Evolutionary conservation across 305 asterid species (phyloP).

Genomic region (Fraxinus floribunda): DNA sequence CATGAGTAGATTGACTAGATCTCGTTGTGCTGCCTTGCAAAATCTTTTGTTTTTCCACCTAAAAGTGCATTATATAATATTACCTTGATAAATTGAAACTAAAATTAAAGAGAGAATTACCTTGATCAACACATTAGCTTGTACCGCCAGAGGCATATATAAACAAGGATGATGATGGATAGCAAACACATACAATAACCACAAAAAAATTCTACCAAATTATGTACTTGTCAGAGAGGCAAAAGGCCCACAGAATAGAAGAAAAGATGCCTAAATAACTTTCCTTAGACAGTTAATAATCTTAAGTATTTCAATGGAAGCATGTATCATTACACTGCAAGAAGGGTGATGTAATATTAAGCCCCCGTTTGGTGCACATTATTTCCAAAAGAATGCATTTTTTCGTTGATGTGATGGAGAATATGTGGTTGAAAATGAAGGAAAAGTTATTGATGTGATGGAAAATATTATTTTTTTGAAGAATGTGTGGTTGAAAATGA

Average conservation of each 20-base stretch:
- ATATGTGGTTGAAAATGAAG: no score
- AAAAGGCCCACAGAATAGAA: neutral
- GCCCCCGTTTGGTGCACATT: no score
- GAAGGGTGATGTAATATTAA: neutral
- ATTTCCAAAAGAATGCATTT: no score
- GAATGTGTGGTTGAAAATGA: no score
- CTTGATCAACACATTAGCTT: neutral
- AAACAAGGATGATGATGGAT: neutral
- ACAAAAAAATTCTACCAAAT: neutral
- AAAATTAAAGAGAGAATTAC: constrained; percentile 1
- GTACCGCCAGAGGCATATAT: neutral
- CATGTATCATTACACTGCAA: neutral
- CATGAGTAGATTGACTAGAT: constrained; percentile 28
- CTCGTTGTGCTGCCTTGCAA: constrained; percentile 56
- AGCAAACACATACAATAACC: constrained; percentile 5
- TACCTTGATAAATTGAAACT: constrained; percentile 1
- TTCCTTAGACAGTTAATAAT: neutral
- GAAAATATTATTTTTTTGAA: no score
- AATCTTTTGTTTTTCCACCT: constrained; percentile 93
- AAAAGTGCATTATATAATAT: constrained; percentile 20
- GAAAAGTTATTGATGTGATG: no score
- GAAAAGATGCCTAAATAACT: constrained; percentile 2
- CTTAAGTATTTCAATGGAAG: neutral
- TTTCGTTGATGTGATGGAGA: no score
- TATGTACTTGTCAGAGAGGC: neutral